Conservation (phyloP, 2,329 filamentous ascomycete genomes). For the Sporothrix pseudoabietina region DNA sequence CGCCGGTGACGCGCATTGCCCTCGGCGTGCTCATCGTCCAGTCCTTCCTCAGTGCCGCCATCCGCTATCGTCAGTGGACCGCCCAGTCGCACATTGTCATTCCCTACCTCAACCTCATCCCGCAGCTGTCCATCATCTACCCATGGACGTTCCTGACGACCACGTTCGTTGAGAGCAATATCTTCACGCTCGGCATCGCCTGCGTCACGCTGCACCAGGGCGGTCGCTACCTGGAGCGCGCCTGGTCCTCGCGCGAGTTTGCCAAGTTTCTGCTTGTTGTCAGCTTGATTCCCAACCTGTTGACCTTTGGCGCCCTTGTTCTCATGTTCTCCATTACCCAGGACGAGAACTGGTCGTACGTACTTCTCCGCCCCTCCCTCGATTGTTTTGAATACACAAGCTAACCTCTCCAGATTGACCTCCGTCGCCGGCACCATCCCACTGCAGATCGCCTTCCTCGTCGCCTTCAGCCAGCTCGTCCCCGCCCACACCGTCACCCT, state of each 20-base stretch:
- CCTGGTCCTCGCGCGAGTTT: conserved; percentile 91
- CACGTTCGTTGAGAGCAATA: conserved; percentile 87
- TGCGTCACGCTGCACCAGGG: conserved; percentile 83
- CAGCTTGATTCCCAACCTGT: conserved; percentile 75
- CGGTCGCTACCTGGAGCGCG: conserved; percentile 90
- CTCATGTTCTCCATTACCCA: conserved; percentile 67
- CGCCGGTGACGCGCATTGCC: conserved; percentile 82
- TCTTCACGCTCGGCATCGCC: conserved; percentile 80
- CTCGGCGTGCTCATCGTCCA: conserved; percentile 74
- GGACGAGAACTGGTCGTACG: conserved; percentile 67
- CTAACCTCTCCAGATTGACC: conserved; percentile 60
- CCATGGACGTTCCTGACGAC: conserved; percentile 91
- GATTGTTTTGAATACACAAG: background rate
- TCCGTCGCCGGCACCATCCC: conserved; percentile 87
- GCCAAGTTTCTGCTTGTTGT: conserved; percentile 83
- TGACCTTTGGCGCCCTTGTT: conserved; percentile 73
- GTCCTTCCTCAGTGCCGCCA: conserved; percentile 78
- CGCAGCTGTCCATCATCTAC: conserved; percentile 79
- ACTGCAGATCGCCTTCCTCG: conserved; percentile 88
- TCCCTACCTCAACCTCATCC: conserved; percentile 85
- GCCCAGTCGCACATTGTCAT: conserved; percentile 67
- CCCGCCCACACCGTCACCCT: conserved; percentile 96
- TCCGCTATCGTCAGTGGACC: conserved; percentile 71
- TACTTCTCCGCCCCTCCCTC: background rate
- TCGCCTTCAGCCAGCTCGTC: conserved; percentile 96